These are phyloP conservation scores for Simplicillium sp. DNA, from an alignment of 2,329 filamentous ascomycete species.

Conservation along the genomic window DNA sequence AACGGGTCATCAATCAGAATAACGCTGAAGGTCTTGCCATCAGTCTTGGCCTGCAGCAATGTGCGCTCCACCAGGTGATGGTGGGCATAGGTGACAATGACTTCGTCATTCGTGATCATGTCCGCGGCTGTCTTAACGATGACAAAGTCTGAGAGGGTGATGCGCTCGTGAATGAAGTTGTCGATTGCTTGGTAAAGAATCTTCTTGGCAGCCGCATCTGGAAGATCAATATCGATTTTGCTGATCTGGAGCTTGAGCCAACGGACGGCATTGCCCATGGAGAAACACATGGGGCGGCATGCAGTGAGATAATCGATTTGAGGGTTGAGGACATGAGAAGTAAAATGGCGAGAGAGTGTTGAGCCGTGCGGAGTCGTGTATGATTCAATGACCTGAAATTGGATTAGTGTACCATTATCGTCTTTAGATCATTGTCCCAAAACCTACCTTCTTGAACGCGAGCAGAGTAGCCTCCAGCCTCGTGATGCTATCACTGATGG, in stretches of 20 bases:
- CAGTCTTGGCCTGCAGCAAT: constrained; percentile 59
- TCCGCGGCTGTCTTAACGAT: constrained; percentile 69
- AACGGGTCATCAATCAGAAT: constrained; percentile 68
- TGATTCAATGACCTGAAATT: constrained; percentile 68
- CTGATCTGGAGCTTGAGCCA: constrained; percentile 90
- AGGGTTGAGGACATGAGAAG: constrained; percentile 80
- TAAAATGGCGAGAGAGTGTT: constrained; percentile 83
- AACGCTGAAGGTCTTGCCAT: constrained; percentile 70
- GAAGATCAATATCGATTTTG: constrained; percentile 76
- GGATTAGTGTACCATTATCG: neutral
- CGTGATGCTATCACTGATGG: constrained; percentile 80
- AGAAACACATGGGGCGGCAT: constrained; percentile 91
- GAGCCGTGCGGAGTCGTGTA: constrained; percentile 82
- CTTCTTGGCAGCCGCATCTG: constrained; percentile 74
- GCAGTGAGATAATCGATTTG: constrained; percentile 93
- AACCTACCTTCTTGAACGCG: constrained; percentile 71
- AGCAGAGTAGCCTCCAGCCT: constrained; percentile 79
- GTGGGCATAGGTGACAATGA: constrained; percentile 79
- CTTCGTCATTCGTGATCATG: constrained; percentile 70
- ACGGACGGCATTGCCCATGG: constrained; percentile 93
- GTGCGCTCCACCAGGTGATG: constrained; percentile 80
- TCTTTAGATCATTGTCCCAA: neutral
- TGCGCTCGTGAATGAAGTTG: constrained; percentile 80
- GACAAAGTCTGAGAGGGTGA: constrained; percentile 76
- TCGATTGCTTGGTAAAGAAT: constrained; percentile 75